Base-by-base conservation (phyloP, 73 alveolate genomes). In the Stentor roeselii region DNA sequence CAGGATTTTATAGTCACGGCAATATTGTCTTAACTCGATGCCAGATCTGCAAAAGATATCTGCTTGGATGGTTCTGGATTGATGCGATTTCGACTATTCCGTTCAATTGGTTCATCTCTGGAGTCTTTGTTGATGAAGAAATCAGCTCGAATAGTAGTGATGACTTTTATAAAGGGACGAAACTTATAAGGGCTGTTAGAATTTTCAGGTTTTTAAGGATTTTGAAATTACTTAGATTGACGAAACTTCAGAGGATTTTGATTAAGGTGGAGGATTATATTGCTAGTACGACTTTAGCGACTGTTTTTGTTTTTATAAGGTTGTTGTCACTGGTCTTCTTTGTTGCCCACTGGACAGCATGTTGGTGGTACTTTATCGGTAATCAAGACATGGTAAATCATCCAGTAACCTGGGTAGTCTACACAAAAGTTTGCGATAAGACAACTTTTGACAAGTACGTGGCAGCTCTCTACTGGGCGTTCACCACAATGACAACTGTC, bases 401-500 rank as follows among this genome's bases (percentile, higher is more conserved):
- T 34, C 80, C 80, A 21, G 37, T 32, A 40, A 67, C 80, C 3
- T 67, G 80, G 80, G 41, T 67, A 21, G 37, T 32, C 14, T 36
- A 14, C 34, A 32, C 80, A 2, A 67, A 67, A 67, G 34, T 67
- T 27, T 36, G 21, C 11, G 37, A 67, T 67, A 21, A 21, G 34
- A 34, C 41, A 21, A n/a, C 41, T 34, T 67, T 67, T 67, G 80
- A 67, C 41, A 67, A 67, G 59, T 93, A 93, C 82, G 76, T 93
- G 6, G 83, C 95, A 36, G 83, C 98, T 1, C 40, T 93, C 3
- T 93, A 93, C 77, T 93, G 95, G 90, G 95, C 93, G 27, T 90
- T 87, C 4, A 88, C 93, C n/a, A 88, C 95, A n/a, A 93, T 88
- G 93, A 85, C 86, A 39, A 93, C 96, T 15, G 93, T 93, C 27